Evolutionary conservation across 768 basidiomycete genomes (phyloP), one percentile per base, ranked within the genome.

Genomic region (Candolleomyces eurysporus): DNA sequence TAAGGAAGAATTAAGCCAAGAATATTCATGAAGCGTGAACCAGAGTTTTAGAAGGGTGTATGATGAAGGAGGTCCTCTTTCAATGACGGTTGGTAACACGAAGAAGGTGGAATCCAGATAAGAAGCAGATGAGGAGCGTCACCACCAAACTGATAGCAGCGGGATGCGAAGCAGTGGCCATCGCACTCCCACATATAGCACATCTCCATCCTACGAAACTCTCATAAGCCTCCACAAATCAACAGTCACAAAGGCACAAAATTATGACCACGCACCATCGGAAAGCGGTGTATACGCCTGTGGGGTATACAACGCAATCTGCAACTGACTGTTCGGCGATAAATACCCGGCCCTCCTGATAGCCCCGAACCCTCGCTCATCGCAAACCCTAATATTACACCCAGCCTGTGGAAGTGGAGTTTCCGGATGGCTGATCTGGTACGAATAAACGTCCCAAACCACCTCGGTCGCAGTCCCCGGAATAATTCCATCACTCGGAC

Each of bases 241-340:
- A 1, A 17, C 16, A 21, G 3, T 10, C 22, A 17, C 13, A 32
- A 55, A 22, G 48, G 30, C 3, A 49, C 39, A 43, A 21, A 3
- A 32, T 58, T 26, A 17, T 26, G 3, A 36, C 16, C 2, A 66
- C 74, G 61, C 49, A 75, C 74, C 72, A 51, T 63, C 65, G 19
- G 80, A 71, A 8, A 93, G 69, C 5, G 86, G 80, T 0, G 88
- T 91, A 70, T 94, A 93, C 14, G 80, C 21, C 66, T 84, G 83
- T 0, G 94, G 92, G 0, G 86, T 86, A 68, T 96, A 97, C 67
- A 97, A 74, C 48, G 92, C 93, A 78, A 97, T 96, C 68, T 84
- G 78, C 51, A 93, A 76, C 0, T 81, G 84, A 46, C 81, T 82
- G 68, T 92, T 91, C 48, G 89, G 85, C 65, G 78, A 77, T 64